Evolutionary conservation across 1,284 basidiomycete species (phyloP).

Genomic region (Chalciporus piperatoides): DNA sequence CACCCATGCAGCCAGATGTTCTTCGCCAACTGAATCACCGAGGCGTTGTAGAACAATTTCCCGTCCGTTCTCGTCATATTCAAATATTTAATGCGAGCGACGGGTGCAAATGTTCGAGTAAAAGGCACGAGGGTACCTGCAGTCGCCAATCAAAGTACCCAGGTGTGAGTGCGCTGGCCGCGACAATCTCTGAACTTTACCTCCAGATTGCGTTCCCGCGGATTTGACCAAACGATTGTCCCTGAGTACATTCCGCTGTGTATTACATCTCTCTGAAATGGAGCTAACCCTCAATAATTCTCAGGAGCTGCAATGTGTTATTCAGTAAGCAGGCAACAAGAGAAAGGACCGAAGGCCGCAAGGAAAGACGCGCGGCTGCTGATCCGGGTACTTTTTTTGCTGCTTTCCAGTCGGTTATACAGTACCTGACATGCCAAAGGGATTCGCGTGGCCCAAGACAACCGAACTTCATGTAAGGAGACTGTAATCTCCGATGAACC

Average conservation of each 20-base stretch:
- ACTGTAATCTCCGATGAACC: slow-evolving; percentile 25
- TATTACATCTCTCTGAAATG: slow-evolving; percentile 6
- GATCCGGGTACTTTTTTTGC: slow-evolving; percentile 7
- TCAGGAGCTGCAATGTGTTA: slow-evolving; percentile 7
- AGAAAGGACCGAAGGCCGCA: slow-evolving; percentile 3
- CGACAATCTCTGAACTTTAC: slow-evolving; percentile 13
- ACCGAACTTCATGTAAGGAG: slow-evolving; percentile 13
- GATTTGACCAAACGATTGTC: slow-evolving; percentile 15
- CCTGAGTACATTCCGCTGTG: no score
- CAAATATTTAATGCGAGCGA: not conserved
- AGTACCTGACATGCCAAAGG: slow-evolving; percentile 11
- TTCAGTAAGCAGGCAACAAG: not conserved
- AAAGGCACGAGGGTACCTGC: slow-evolving; percentile 16
- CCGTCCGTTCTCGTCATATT: slow-evolving; percentile 7
- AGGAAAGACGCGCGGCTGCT: slow-evolving; percentile 10
- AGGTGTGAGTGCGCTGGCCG: not conserved
- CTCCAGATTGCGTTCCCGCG: slow-evolving; percentile 28
- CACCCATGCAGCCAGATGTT: slow-evolving; percentile 7
- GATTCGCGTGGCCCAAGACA: slow-evolving; percentile 18
- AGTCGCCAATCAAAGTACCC: slow-evolving; percentile 18
- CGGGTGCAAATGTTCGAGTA: not conserved
- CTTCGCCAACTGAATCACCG: slow-evolving; percentile 14
- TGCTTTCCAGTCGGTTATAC: slow-evolving; percentile 2
- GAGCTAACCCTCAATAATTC: slow-evolving; percentile 9
- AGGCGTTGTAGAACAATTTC: slow-evolving; percentile 15